Evolutionary conservation across 371 early-diverging fungal genomes (phyloP).

Genomic region (Mortierella sp.): DNA sequence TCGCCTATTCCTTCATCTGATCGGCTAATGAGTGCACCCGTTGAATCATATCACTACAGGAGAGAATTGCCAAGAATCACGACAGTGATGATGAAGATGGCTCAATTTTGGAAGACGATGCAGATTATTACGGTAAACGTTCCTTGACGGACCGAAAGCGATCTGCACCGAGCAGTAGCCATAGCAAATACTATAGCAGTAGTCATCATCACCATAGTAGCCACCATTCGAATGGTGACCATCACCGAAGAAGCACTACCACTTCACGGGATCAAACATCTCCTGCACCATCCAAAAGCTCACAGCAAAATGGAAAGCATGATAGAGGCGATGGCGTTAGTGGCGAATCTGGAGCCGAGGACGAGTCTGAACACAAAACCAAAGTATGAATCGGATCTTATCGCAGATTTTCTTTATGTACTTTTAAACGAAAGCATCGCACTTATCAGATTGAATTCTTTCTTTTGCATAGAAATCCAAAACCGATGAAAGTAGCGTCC

Average conservation of each 20-base stretch:
- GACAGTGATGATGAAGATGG: constrained; percentile 57
- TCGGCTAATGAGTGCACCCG: neutral
- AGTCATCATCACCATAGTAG: constrained; percentile 20
- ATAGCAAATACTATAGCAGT: constrained; percentile 8
- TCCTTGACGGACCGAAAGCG: constrained; percentile 13
- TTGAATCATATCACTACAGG: constrained; percentile 12
- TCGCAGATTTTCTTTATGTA: neutral
- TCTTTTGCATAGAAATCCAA: constrained; percentile 19
- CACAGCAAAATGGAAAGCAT: constrained; percentile 24
- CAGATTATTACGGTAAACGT: constrained; percentile 34
- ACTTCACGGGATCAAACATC: constrained; percentile 14
- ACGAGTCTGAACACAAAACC: constrained; percentile 18
- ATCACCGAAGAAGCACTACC: constrained; percentile 13
- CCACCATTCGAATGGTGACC: constrained; percentile 14
- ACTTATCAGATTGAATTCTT: neutral
- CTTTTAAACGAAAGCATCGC: neutral
- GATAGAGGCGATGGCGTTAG: constrained; percentile 3
- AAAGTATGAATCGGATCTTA: constrained; percentile 20
- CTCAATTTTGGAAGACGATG: constrained; percentile 56
- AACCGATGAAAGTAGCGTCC: neutral
- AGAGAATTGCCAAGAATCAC: constrained; percentile 34
- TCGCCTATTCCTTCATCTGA: neutral
- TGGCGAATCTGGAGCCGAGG: constrained; percentile 23
- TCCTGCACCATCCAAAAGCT: constrained; percentile 24
- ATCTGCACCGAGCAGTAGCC: constrained; percentile 11